A percentile compares a stretch with the other conserved stretches of the same genome.
Conservation (phyloP, 73 alveolate genomes). For the Loxodes magnus region DNA sequence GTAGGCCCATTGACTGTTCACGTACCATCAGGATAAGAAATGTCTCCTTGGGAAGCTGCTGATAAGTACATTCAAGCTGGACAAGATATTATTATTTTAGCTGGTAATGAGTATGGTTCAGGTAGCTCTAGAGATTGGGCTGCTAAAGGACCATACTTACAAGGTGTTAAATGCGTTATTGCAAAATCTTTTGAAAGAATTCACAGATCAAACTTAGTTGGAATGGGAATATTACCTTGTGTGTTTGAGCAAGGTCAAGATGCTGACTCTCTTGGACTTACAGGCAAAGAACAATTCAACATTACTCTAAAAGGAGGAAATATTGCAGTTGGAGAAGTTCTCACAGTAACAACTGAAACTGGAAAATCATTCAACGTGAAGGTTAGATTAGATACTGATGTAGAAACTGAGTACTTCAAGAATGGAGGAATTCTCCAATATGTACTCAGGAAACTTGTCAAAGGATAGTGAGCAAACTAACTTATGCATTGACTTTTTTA, state of each 20-base stretch:
- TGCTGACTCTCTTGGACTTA: conserved; percentile 67
- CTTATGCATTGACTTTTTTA: too few relatives aligned
- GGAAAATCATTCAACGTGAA: conserved; percentile 46
- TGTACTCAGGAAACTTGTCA: conserved; percentile 59
- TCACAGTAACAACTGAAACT: conserved; percentile 26
- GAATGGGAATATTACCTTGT: conserved; percentile 86
- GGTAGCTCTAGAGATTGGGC: conserved; percentile 92
- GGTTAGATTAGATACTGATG: conserved; percentile 72
- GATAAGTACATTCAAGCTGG: conserved; percentile 40
- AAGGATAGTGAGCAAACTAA: too few relatives aligned
- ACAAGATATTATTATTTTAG: conserved; percentile 38
- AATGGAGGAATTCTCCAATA: conserved; percentile 83
- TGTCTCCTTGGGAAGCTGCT: conserved; percentile 73
- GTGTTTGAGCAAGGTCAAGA: conserved; percentile 65
- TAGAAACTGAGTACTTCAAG: conserved; percentile 66
- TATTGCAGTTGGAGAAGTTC: conserved; percentile 25
- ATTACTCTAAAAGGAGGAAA: conserved; percentile 37
- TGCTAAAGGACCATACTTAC: conserved; percentile 59
- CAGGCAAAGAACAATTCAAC: conserved; percentile 48
- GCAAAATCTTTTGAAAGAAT: conserved; percentile 80
- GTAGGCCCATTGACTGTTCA: conserved; percentile 73
- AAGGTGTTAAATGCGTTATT: conserved; percentile 65
- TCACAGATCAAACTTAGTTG: conserved; percentile 80
- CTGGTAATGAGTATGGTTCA: conserved; percentile 78
- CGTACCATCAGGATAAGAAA: conserved; percentile 54